Conservation (phyloP, 352 stramenopile species). For the Phytopythium litorale region DNA sequence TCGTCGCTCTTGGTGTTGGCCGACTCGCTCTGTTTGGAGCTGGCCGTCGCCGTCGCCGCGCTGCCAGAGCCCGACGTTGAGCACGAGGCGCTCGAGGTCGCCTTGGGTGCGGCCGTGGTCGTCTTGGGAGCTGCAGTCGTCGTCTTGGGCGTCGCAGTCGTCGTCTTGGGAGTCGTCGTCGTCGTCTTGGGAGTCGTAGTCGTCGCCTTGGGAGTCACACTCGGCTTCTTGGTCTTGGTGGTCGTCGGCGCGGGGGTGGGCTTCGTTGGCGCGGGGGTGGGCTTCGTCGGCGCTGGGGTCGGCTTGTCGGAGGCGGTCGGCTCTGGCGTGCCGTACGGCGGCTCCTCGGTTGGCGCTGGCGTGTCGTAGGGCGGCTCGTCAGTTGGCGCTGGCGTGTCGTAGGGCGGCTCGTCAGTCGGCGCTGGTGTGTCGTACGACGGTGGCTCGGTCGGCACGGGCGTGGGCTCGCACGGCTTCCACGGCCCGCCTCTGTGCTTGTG, state of each 20-base stretch:
- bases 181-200: not conserved
- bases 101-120: not conserved
- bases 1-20: not conserved
- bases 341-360: conserved; percentile 6
- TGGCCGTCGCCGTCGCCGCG: not conserved
- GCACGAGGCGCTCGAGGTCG: not conserved
- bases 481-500: not conserved
- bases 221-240: not conserved
- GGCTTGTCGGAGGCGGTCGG: conserved; percentile 10
- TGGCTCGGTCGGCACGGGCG: conserved; percentile 7
- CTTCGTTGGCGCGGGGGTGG: not conserved
- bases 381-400: conserved; percentile 11
- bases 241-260: not conserved
- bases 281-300: conserved; percentile 18
- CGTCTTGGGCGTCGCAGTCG: not conserved
- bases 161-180: not conserved
- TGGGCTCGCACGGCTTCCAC: conserved; percentile 8
- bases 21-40: not conserved
- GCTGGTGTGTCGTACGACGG: conserved; percentile 1
- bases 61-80: conserved; percentile 2
- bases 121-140: not conserved
- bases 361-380: conserved; percentile 8
- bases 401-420: conserved; percentile 12
- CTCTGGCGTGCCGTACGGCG: conserved; percentile 12
- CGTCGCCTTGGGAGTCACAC: not conserved